Base-by-base conservation (phyloP, 2,329 filamentous ascomycete genomes). In the Pochonia chlamydosporia region DNA sequence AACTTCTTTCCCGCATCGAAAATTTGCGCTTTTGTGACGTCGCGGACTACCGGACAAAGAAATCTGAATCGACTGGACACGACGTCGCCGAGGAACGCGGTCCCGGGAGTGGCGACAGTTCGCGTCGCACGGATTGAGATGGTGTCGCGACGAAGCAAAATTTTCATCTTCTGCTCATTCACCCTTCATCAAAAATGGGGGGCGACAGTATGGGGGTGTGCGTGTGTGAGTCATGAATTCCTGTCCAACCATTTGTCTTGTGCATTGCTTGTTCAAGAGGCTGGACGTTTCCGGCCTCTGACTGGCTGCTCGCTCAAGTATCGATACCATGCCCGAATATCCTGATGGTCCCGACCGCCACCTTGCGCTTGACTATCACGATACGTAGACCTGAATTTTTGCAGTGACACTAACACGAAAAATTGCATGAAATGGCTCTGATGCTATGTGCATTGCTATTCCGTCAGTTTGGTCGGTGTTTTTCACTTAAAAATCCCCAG, bases 241-340 rank as follows among this genome's bases (percentile, higher is more conserved):
- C 48, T 40, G 50, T 50, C 53, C 54, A 57, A 58, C 53, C 54
- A 51, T 55, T 43, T 52, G 47, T 49, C 40, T 47, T 56, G 53
- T 47, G 53, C 49, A 45, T 53, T 48, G 56, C 53, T 48, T 44
- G 48, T 52, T 56, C 24, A 51, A 52, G 54, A 59, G 56, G 53
- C 57, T 59, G 52, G 60, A 54, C 55, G 57, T 54, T 60, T 63
- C 56, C 60, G 58, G 55, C 54, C 53, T 54, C 51, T 64, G 53
- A 63, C 52, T 65, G 63, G 62, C 57, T 57, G 52, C 48, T 47
- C 28, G 36, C 49, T 45, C 48, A 58, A 52, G 58, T 62, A 55
- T 51, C 37, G 45, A 43, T 55, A 52, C 54, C 40, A 40, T 9
- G 26, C 16, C 26, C 37, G 23, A 28, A 20, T 33, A 13, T 35